These are phyloP conservation scores for Astrothelium subdiscretum DNA, from an alignment of 495 filamentous ascomycete species.

Conservation along the genomic window DNA sequence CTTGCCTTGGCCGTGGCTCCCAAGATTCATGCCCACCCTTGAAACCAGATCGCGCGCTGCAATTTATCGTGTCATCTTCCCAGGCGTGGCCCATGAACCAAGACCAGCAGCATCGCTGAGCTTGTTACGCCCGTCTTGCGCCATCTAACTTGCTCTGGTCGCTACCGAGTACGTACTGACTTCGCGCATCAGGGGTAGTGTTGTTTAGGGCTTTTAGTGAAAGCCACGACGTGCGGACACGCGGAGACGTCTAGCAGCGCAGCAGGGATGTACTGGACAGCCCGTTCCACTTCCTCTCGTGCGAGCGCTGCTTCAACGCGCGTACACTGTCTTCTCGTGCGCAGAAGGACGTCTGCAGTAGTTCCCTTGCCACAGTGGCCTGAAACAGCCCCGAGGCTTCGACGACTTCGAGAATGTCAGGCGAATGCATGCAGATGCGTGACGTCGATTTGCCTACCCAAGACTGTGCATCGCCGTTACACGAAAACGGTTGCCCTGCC, in stretches of 20 bases:
- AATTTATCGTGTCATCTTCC: not conserved
- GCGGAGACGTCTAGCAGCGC: no score
- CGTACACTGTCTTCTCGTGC: conserved; percentile 2
- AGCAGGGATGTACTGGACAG: no score
- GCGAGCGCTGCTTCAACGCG: not conserved
- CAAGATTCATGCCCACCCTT: not conserved
- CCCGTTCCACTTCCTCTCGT: not conserved
- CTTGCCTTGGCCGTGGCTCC: not conserved
- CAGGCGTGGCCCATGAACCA: not conserved
- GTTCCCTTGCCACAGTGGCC: not conserved
- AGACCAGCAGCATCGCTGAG: not conserved
- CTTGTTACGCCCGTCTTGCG: not conserved
- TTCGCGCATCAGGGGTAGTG: not conserved
- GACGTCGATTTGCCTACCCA: not conserved
- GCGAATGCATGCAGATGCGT: not conserved
- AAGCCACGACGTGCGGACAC: not conserved
- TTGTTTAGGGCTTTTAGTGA: not conserved
- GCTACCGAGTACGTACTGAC: not conserved
- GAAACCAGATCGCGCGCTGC: not conserved
- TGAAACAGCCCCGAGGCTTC: not conserved
- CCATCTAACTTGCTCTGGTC: not conserved
- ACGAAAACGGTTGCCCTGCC: not conserved
- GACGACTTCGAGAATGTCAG: not conserved
- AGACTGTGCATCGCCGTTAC: conserved; percentile 1
- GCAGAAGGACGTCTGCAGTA: not conserved